Base-by-base conservation (phyloP, 441 rosid genomes). In the Brassica hybrid region DNA sequence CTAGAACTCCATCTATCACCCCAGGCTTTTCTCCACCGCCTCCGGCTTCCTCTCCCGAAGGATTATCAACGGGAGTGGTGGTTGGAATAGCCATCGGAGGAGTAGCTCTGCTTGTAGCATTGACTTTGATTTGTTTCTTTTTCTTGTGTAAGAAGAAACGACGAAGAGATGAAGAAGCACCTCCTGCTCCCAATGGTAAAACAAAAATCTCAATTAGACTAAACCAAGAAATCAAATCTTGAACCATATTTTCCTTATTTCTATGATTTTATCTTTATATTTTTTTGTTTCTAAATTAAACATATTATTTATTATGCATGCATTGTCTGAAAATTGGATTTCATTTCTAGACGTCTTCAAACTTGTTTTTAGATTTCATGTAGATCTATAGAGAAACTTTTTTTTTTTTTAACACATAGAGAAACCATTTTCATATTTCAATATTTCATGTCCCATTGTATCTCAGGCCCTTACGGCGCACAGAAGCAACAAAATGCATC, bases 31-130 rank as follows among this genome's bases (percentile, higher is more conserved):
- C 56, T 48, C 56, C 56, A 48, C 56, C 56, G 56, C 56, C 56
- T 48, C 56, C 56, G 8, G 5, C 56, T 48, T 48, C 56, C 17
- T 48, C 56, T 48, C 56, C 56, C 3, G 17, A 8, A 48, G 56
- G 56, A 48, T n/a, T 48, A 48, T 48, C 56, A 48, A n/a, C 18
- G 56, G 56, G 56, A n/a, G 56, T 48, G 56, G 56, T 48, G 18
- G 56, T 48, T n/a, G 56, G 56, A 48, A 48, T 48, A 3, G 56
- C 56, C 56, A 48, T 48, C 16, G 56, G 56, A 48, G 56, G 56
- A 48, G 56, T 48, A 48, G 56, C 56, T 48, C 56, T 48, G 17
- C 56, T 48, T 48, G 56, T 48, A 48, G 56, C 56, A 48, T 48
- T 48, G 56, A n/a, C 3, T 48, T 48, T 48, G 54, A 48, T 48